Percentiles rank a stretch among this genome's conserved stretches.
These are phyloP conservation scores for Sanghuangporus sanghuang DNA, from an alignment of 1,284 basidiomycete genomes.

Conservation along the genomic window DNA sequence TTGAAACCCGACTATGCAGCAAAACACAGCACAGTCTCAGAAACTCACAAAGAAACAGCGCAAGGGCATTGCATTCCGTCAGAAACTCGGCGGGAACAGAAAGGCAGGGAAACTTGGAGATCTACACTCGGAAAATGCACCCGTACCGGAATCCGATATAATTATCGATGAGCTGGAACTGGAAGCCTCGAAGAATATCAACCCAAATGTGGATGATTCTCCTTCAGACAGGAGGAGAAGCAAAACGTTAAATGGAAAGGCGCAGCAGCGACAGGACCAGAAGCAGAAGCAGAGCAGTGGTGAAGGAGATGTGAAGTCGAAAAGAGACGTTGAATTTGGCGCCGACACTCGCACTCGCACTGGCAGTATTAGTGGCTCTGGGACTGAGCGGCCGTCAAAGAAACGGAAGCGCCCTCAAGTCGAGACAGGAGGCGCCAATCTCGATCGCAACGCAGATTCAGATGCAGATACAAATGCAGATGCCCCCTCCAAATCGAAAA, in stretches of 20 bases:
- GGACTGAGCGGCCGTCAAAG: not conserved
- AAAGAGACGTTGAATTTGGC: not conserved
- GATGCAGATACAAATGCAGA: not conserved
- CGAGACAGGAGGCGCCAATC: not conserved
- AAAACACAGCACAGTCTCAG: slow-evolving; percentile 8
- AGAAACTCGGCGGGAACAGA: slow-evolving; percentile 16
- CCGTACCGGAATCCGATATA: slow-evolving; percentile 4
- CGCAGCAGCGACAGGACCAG: not conserved
- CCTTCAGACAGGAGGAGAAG: not conserved
- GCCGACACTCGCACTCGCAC: not conserved
- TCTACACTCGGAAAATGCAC: slow-evolving; percentile 6
- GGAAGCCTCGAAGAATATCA: not conserved
- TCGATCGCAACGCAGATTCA: not conserved
- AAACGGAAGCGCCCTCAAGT: slow-evolving; percentile 10
- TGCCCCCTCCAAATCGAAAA: slow-evolving; percentile 12
- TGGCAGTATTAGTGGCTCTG: not conserved
- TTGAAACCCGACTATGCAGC: not conserved
- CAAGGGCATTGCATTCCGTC: slow-evolving; percentile 19
- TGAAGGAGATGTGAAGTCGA: not conserved
- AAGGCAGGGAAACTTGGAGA: slow-evolving; percentile 14
- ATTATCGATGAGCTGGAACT: not conserved
- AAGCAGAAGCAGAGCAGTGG: not conserved
- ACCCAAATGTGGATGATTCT: not conserved
- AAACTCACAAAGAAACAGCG: slow-evolving; percentile 21
- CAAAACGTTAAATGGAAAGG: not conserved